Percentiles rank a stretch among this genome's conserved stretches.
Evolutionary conservation across 768 basidiomycete species (phyloP).

Genomic region (Paxillus ammoniavirescens): DNA sequence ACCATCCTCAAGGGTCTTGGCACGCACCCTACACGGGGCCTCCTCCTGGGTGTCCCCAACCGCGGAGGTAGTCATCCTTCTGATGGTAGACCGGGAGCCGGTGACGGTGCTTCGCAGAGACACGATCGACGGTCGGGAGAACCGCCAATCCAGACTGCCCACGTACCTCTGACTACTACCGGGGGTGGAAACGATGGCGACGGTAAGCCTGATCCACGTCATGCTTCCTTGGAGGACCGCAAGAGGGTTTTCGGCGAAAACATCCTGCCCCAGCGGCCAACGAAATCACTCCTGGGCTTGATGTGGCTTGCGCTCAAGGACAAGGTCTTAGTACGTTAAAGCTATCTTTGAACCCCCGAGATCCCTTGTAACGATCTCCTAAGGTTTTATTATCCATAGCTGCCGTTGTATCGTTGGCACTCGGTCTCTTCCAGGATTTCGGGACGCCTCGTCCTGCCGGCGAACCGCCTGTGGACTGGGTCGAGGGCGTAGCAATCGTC

Average conservation of each 20-base stretch:
- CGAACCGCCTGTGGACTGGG: conserved; percentile 91
- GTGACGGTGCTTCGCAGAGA: conserved; percentile 31
- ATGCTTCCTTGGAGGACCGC: conserved; percentile 58
- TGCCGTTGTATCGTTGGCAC: conserved; percentile 87
- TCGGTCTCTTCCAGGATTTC: conserved; percentile 94
- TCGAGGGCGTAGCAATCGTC: conserved; percentile 87
- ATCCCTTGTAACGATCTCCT: conserved; percentile 2
- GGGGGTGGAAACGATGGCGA: background rate
- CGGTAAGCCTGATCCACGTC: conserved; percentile 9
- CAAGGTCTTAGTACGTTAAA: conserved; percentile 73
- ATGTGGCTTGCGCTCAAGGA: conserved; percentile 90
- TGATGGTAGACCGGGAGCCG: conserved; percentile 25
- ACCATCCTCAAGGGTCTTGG: conserved; percentile 74
- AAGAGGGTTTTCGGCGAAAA: conserved; percentile 74
- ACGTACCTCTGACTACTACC: conserved; percentile 18
- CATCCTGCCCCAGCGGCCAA: conserved; percentile 63
- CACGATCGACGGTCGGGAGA: conserved; percentile 23
- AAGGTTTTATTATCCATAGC: conserved; percentile 90
- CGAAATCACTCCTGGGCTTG: conserved; percentile 67
- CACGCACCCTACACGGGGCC: conserved; percentile 53
- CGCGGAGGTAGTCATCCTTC: conserved; percentile 1
- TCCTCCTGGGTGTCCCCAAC: conserved; percentile 13
- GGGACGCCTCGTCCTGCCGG: conserved; percentile 58
- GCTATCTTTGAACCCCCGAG: background rate
- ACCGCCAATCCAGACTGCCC: conserved; percentile 2